Evolutionary conservation across 179 eudicot species (phyloP), one percentile per base, ranked within the genome.

Genomic region (Amaranthus tricolor): DNA sequence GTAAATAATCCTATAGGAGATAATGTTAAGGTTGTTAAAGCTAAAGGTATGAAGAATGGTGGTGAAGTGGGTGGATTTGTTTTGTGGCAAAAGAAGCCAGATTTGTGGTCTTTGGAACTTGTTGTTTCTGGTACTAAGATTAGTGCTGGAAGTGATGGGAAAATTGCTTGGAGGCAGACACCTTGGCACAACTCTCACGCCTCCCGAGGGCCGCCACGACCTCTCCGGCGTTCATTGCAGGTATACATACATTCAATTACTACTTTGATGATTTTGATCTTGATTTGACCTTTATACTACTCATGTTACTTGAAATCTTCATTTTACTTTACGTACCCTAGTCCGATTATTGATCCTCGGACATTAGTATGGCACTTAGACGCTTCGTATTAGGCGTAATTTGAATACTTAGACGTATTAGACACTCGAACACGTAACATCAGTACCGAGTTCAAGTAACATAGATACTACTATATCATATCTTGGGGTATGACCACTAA

Each of bases 111-210:
- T 44, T 74, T 94, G 79, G 98, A 94, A 72, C 71, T 94, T 67
- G 89, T 94, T 73, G 96, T 94, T 79, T 90, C 94, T 2, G 96
- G 97, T 0, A 85, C 80, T 56, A 94, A 94, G 81, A 92, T 94
- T 40, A 88, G 96, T 79, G 98, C 97, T 15, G 98, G 98, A 0
- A 90, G 96, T 76, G 96, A 94, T 79, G 98, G 98, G 7, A 89
- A 92, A 78, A 90, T 94, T 74, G 97, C 98, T 47, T 94, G 98
- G 98, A 79, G 98, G 66, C 97, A 91, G 73, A 94, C 96, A 3
- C 98, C 98, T 11, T 94, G 98, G 98, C 91, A 92, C 60, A 84
- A 87, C 65, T 88, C 98, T 40, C 98, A 89, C 55, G 91, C 98
- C 4, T 90, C 97, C 60, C 86, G 98, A 4, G 98, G 97, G 9